phyloP scores from a whole-genome alignment of 805 yeast genomes.

The Saccharomycopsis olivae region DNA sequence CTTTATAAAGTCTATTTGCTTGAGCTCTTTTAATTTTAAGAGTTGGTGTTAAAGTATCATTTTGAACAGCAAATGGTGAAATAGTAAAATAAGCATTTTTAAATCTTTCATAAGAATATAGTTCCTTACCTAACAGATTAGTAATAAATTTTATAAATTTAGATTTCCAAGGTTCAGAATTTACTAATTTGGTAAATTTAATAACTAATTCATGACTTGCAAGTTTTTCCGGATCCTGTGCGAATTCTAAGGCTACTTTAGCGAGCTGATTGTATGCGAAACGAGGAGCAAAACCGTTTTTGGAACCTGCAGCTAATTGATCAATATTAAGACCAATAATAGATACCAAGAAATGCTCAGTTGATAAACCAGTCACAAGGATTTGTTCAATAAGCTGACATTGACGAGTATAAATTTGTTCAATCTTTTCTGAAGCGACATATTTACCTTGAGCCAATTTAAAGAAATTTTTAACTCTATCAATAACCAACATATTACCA shows the following conservation, averaged over 20 bases:
- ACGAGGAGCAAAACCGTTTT: neutral
- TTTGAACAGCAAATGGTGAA: slow-evolving; percentile 44
- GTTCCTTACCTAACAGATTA: neutral
- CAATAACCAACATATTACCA: slow-evolving; percentile 40
- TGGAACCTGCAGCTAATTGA: neutral
- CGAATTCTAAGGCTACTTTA: neutral
- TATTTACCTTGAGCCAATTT: slow-evolving; percentile 27
- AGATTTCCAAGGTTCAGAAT: neutral
- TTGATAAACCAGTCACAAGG: slow-evolving; percentile 3
- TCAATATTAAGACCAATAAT: slow-evolving; percentile 20
- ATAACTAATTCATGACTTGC: neutral
- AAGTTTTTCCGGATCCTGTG: neutral
- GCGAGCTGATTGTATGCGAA: neutral
- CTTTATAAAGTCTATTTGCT: slow-evolving; percentile 36
- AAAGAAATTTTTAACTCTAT: slow-evolving; percentile 44
- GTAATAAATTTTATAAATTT: neutral
- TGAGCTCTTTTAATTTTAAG: slow-evolving; percentile 40
- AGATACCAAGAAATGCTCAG: slow-evolving; percentile 2
- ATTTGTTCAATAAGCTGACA: slow-evolving; percentile 22
- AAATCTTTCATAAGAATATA: slow-evolving; percentile 41
- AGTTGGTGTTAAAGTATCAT: slow-evolving; percentile 51
- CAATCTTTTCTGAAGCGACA: slow-evolving; percentile 37
- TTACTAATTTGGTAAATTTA: neutral
- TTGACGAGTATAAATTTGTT: slow-evolving; percentile 28
- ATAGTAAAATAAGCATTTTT: slow-evolving; percentile 34